phyloP scores from a whole-genome alignment of 2,329 filamentous ascomycete species.

The Penicillium sp. region DNA sequence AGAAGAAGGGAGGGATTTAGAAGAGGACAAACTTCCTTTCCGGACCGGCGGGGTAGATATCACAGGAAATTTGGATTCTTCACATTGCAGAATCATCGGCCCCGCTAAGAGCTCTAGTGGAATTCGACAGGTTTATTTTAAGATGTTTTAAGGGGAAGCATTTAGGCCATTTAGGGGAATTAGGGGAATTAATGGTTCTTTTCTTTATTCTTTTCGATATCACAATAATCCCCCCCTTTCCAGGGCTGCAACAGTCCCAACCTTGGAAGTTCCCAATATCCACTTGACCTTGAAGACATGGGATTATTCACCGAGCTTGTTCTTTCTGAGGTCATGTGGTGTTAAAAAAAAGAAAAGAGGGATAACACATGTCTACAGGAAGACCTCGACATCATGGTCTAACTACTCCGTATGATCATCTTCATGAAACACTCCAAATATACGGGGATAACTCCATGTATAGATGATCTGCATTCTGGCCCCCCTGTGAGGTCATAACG shows the following conservation, averaged over 20 bases:
- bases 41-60: constrained; percentile 15
- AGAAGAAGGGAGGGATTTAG: not conserved
- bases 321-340: not conserved
- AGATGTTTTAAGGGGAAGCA: not conserved
- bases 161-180: too few species aligned
- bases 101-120: constrained; percentile 22
- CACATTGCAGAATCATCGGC: constrained; percentile 19
- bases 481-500: not conserved
- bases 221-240: not conserved
- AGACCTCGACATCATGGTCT: not conserved
- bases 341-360: not conserved
- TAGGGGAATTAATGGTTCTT: not conserved
- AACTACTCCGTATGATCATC: not conserved
- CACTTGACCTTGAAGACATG: not conserved
- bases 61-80: constrained; percentile 17
- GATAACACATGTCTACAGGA: not conserved
- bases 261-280: not conserved
- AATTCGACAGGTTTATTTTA: constrained; percentile 12
- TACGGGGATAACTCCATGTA: not conserved
- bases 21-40: constrained; percentile 5
- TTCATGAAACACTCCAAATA: not conserved
- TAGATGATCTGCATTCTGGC: not conserved
- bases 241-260: not conserved
- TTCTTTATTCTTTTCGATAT: not conserved
- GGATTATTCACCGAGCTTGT: constrained; percentile 1